Base-by-base conservation (phyloP, 148 eudicot genomes). In the Rhododendron kiyosumense region DNA sequence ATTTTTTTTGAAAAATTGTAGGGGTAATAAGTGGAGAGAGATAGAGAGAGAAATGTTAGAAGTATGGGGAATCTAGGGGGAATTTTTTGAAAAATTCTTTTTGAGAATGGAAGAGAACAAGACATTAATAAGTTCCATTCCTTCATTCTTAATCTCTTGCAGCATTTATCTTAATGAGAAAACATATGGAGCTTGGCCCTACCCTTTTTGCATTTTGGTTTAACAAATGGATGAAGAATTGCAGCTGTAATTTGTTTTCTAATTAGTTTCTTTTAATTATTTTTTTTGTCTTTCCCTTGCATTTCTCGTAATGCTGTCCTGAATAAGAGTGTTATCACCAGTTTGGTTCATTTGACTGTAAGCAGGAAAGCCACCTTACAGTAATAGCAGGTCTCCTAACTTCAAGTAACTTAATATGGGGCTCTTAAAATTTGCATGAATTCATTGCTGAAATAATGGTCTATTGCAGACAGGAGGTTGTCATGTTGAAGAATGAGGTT, bases 391-490 rank as follows among this genome's bases (percentile, higher is more conserved):
- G 14, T 63, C 32, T 22, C 17, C 9, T 59, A 71, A 51, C 85
- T 73, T 78, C 77, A 79, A 69, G 67, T 78, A 83, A 54, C 46
- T 71, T 46, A 43, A 63, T 38, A 30, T 84, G 49, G 77, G 30
- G 28, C 71, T 54, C 3, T 81, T 54, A 0, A 20, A 17, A 9
- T 20, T 81, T 57, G 46, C 18, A 54, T 54, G 38, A 13, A 52
- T 28, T 26, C 20, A 69, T 28, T 7, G 9, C 3, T 18, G 24
- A 28, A 48, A 30, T 34, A 49, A 81, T 82, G 74, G 48, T 81
- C 24, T 57, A 84, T 28, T 90, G 84, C 91, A 93, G 95, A 81
- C 93, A 91, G 79, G 91, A 92, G 52, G 90, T 89, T 28, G 63
- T 87, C 71, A 85, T 86, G 38, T 54, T 89, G 87, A 93, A 89